phyloP scores from a whole-genome alignment of 768 basidiomycete genomes.

The Rhodosporidiobolus sp. region DNA sequence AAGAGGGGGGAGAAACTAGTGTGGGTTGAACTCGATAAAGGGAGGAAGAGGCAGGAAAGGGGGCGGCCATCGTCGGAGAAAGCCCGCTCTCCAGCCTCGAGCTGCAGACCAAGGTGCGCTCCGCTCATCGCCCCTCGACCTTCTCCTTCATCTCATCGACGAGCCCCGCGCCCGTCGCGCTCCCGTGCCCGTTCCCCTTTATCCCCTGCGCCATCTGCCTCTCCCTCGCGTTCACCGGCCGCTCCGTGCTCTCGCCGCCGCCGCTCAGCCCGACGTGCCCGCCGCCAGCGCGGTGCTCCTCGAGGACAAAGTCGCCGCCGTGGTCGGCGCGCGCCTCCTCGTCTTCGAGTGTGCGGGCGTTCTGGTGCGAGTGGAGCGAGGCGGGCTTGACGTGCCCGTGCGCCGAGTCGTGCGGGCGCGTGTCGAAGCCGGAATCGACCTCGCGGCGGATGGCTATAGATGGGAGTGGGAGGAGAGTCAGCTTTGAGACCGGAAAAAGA shows the following conservation, averaged over 20 bases:
- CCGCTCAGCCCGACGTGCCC: background rate
- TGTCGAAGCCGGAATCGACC: conserved; percentile 23
- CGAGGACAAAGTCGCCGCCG: conserved; percentile 1
- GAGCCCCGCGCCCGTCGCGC: background rate
- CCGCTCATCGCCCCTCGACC: conserved; percentile 3
- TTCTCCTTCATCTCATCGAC: conserved; percentile 15
- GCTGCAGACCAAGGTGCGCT: too few species aligned
- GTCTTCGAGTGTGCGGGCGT: conserved; percentile 4
- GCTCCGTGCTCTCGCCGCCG: background rate
- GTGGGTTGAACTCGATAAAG: too few species aligned
- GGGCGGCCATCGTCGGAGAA: too few species aligned
- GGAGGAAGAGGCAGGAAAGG: too few species aligned
- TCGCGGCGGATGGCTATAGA: conserved; percentile 32
- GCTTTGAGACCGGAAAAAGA: too few species aligned
- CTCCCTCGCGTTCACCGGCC: conserved; percentile 19
- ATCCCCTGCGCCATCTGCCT: background rate
- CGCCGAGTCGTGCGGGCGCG: background rate
- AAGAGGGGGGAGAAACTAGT: too few species aligned
- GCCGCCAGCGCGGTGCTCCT: background rate
- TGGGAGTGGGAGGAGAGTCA: too few species aligned
- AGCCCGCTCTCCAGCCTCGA: too few species aligned
- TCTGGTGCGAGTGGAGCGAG: conserved; percentile 24
- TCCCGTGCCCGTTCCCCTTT: background rate
- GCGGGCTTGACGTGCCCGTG: conserved; percentile 26
- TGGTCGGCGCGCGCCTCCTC: background rate